These are phyloP conservation scores for Pseudocercospora vitis DNA, from an alignment of 2,329 filamentous ascomycete species.

Conservation along the genomic window DNA sequence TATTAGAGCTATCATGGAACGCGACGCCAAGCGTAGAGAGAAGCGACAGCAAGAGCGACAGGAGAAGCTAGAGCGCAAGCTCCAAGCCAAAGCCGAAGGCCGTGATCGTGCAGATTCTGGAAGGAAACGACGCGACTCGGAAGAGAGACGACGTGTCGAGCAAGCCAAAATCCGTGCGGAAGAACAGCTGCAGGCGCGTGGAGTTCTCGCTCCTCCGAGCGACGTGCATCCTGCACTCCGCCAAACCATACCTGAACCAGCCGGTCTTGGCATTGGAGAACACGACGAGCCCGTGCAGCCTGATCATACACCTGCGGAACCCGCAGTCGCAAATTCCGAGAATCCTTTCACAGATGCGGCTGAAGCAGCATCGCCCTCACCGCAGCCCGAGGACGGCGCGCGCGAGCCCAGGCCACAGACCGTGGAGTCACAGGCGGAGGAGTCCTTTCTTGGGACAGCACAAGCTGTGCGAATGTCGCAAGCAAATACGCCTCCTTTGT, in stretches of 20 bases:
- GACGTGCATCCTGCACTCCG: conserved; percentile 40
- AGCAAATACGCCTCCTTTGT: conserved; percentile 46
- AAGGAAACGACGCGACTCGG: conserved; percentile 50
- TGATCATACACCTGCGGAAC: background rate
- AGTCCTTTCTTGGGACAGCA: conserved; percentile 51
- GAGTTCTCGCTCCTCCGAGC: conserved; percentile 31
- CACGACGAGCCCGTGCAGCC: conserved; percentile 3
- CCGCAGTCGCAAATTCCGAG: background rate
- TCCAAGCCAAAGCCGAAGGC: conserved; percentile 64
- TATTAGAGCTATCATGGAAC: conserved; percentile 83
- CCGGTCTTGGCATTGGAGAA: conserved; percentile 36
- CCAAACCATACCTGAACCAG: conserved; percentile 21
- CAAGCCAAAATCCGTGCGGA: conserved; percentile 27
- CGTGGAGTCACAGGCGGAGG: conserved; percentile 43
- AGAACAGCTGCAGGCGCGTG: conserved; percentile 30
- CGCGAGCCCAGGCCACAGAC: conserved; percentile 5
- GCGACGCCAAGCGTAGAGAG: conserved; percentile 78
- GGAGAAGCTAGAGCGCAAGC: conserved; percentile 63
- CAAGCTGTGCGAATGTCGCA: conserved; percentile 50
- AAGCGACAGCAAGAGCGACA: conserved; percentile 68
- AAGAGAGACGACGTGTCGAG: conserved; percentile 48
- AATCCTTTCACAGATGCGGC: conserved; percentile 32
- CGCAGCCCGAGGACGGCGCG: conserved; percentile 17
- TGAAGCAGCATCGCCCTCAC: conserved; percentile 26
- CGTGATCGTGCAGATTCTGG: conserved; percentile 47